Base-by-base conservation (phyloP, 768 basidiomycete species). In the Porpolomopsis calyptriformis region DNA sequence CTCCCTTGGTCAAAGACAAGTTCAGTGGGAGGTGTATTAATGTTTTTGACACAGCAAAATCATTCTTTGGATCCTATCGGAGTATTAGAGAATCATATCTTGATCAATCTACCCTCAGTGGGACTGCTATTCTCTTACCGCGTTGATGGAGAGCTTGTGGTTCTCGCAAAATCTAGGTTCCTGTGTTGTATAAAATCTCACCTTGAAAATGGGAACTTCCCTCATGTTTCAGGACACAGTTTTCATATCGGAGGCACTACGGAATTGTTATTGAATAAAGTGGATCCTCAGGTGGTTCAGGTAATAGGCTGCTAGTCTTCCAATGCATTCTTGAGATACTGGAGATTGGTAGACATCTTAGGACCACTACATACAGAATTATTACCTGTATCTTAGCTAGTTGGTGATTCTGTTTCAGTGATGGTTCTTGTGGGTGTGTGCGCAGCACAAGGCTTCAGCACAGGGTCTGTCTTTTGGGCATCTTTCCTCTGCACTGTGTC, bases 221-320 rank as follows among this genome's bases (percentile, higher is more conserved):
- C 55, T 0, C 23, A 12, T 10, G 48, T 52, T 9, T 49, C 58
- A 0, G 65, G 63, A 0, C 63, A 68, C 40, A 47, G 51, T 38
- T 69, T 68, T 45, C 53, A 56, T 0, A 69, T 68, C 18, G 65
- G 67, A 1, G 65, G 67, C 1, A 64, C 66, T 2, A 64, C 61
- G 0, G 54, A 61, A 16, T 44, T 64, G 4, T 48, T 67, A 0
- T 45, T 61, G 1, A 31, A 31, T 14, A 31, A 38, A 8, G 36
- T 38, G 36, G n/a, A 42, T 7, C 40, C 20, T 7, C 22, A 6
- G 40, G 40, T 42, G 40, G 11, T 25, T 27, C 40, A 42, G 14
- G 40, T 42, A 8, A 11, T 31, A 8, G 36, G 19, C 38, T n/a
- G n/a, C n/a, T n/a, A n/a, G n/a, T n/a, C n/a, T n/a, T n/a, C n/a